Evolutionary conservation across 2,329 filamentous ascomycete genomes (phyloP).

Genomic region (Monosporascus ibericus): DNA sequence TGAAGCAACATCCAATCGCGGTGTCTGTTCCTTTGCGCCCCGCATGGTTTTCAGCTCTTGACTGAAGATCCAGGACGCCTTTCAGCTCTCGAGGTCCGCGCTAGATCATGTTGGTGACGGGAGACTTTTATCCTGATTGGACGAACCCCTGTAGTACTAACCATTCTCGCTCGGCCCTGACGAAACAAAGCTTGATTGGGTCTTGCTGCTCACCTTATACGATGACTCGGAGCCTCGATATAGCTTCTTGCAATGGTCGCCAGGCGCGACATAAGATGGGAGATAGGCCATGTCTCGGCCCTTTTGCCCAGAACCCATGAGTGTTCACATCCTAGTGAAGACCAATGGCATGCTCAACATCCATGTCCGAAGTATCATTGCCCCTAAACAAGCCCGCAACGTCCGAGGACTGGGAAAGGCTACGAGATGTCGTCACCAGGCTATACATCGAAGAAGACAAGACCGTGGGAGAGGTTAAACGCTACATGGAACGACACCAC

Average conservation of each 20-base stretch:
- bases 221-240: neutral
- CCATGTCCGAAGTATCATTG: conserved; percentile 3
- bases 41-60: conserved; percentile 20
- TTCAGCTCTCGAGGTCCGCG: conserved; percentile 19
- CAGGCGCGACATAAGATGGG: neutral
- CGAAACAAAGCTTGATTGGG: neutral
- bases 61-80: conserved; percentile 11
- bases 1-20: conserved; percentile 16
- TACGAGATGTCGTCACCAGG: conserved; percentile 17
- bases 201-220: neutral
- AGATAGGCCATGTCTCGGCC: neutral
- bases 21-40: conserved; percentile 19
- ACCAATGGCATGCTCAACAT: neutral
- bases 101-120: conserved; percentile 14
- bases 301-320: neutral
- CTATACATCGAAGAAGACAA: conserved; percentile 25
- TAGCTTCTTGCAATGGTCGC: neutral
- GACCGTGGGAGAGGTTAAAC: conserved; percentile 21
- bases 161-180: conserved; percentile 11
- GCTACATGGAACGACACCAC: conserved; percentile 21
- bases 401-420: conserved; percentile 19
- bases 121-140: conserved; percentile 21
- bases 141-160: conserved; percentile 6
- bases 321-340: neutral
- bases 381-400: conserved; percentile 16